Percentiles rank a stretch among this genome's conserved stretches.
phyloP scores from a whole-genome alignment of 1,284 basidiomycete species.

The Boletus holoroseus region DNA sequence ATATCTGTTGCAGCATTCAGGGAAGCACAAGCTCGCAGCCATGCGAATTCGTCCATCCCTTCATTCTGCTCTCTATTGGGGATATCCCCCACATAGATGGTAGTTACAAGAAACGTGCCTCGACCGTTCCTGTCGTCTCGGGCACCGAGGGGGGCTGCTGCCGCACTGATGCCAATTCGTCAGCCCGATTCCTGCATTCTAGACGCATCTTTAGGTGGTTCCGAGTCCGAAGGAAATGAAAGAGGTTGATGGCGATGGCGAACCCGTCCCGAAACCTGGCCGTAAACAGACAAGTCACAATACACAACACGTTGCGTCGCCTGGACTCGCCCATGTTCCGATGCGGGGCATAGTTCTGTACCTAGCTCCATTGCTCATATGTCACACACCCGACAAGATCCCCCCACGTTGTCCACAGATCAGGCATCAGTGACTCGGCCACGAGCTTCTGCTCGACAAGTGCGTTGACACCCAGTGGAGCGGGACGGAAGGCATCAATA shows the following conservation, averaged over 20 bases:
- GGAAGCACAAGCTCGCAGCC: too few species aligned
- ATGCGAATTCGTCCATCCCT: too few species aligned
- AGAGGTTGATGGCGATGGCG: constrained; percentile 32
- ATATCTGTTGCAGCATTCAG: too few species aligned
- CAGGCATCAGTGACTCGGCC: constrained; percentile 14
- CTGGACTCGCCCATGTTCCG: constrained; percentile 13
- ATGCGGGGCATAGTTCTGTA: too few species aligned
- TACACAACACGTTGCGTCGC: constrained; percentile 12
- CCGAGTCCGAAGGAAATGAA: constrained; percentile 25
- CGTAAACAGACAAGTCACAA: constrained; percentile 19
- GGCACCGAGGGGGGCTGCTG: too few species aligned
- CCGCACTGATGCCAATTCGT: constrained; percentile 6
- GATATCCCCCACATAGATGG: too few species aligned
- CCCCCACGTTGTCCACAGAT: constrained; percentile 5
- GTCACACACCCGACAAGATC: too few species aligned
- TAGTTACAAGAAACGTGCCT: too few species aligned
- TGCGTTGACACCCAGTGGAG: constrained; percentile 35
- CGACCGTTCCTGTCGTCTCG: too few species aligned
- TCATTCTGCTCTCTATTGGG: too few species aligned
- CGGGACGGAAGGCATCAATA: constrained; percentile 36
- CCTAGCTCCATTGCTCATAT: too few species aligned
- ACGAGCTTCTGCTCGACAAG: constrained; percentile 35
- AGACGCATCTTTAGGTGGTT: not conserved
- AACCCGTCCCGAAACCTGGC: constrained; percentile 19
- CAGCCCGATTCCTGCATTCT: constrained; percentile 18